These are phyloP conservation scores for Ceratobasidium papillatum DNA, from an alignment of 1,284 basidiomycete genomes.

Conservation along the genomic window DNA sequence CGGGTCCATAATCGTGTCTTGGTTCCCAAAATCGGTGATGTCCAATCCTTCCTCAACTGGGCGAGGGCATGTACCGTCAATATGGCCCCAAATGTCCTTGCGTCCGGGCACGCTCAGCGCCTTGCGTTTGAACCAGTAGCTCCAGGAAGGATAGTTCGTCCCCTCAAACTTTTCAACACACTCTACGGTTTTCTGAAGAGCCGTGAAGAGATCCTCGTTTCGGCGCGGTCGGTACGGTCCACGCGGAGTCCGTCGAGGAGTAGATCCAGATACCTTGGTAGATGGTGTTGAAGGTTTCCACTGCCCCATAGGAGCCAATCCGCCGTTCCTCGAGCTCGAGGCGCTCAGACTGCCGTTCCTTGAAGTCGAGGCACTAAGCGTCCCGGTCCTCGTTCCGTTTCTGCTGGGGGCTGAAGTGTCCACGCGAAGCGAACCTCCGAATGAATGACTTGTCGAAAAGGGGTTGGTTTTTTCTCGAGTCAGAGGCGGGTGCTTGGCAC, in stretches of 20 bases:
- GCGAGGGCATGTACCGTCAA: constrained; percentile 3
- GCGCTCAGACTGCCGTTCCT: neutral
- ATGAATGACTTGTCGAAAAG: neutral
- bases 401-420: neutral
- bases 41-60: neutral
- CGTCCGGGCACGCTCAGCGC: neutral
- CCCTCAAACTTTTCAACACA: constrained; percentile 27
- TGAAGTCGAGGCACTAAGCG: neutral
- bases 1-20: neutral
- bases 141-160: constrained; percentile 29
- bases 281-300: neutral
- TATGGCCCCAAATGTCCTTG: constrained; percentile 26
- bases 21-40: too few relatives aligned
- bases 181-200: constrained; percentile 15
- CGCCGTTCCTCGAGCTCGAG: neutral
- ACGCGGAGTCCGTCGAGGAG: too few relatives aligned
- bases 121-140: constrained; percentile 31
- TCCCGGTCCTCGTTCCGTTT: too few relatives aligned
- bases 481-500: neutral
- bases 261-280: too few relatives aligned
- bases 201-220: neutral
- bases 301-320: neutral
- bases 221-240: constrained; percentile 4
- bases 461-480: neutral
- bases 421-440: neutral